Percentiles rank a stretch among this genome's conserved stretches.
Conservation (phyloP, 495 filamentous ascomycete genomes). For the Jackrogersella multiformis region DNA sequence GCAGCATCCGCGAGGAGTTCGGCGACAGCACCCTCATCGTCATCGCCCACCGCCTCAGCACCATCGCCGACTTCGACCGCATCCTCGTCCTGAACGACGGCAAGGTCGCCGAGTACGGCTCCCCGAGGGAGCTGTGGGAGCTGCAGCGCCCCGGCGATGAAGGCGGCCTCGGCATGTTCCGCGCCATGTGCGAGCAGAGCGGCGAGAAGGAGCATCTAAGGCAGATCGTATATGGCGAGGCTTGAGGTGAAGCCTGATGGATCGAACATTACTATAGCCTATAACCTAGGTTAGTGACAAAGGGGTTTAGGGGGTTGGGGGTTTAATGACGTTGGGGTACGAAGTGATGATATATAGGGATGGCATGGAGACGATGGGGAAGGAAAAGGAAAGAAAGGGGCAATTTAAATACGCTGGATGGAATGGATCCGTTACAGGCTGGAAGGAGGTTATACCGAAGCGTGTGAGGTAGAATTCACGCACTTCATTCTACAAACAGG, state of each 20-base stretch:
- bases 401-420: not conserved
- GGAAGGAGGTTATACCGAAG: not conserved
- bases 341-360: not conserved
- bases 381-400: not conserved
- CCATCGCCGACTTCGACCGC: slow-evolving; percentile 85
- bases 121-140: slow-evolving; percentile 72
- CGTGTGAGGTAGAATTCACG: no score
- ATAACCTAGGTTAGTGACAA: no score
- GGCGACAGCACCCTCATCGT: slow-evolving; percentile 80
- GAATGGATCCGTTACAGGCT: not conserved
- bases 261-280: no score
- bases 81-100: slow-evolving; percentile 86
- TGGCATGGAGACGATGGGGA: not conserved
- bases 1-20: slow-evolving; percentile 83
- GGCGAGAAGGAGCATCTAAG: slow-evolving; percentile 72
- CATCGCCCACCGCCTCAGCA: slow-evolving; percentile 87
- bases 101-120: slow-evolving; percentile 75
- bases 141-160: slow-evolving; percentile 58
- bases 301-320: not conserved
- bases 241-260: not conserved
- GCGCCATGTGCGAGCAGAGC: slow-evolving; percentile 77
- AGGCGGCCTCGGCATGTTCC: slow-evolving; percentile 68
- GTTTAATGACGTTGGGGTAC: not conserved
- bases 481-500: no score
- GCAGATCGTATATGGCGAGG: slow-evolving; percentile 59